phyloP scores from a whole-genome alignment of 2,329 filamentous ascomycete species.

The Cordyceps cateniannulata region DNA sequence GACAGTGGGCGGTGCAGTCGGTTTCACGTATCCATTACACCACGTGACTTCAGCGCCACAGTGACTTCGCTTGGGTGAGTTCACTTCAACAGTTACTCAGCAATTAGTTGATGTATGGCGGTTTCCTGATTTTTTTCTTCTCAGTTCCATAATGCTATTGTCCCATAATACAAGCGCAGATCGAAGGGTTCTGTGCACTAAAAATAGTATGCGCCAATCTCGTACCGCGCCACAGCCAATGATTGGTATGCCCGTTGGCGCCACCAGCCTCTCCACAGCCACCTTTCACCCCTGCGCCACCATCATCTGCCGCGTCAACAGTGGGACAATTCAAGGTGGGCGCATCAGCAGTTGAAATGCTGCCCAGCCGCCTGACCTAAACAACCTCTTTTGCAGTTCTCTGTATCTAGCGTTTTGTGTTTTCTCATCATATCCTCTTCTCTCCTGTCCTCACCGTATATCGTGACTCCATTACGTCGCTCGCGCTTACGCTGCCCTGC shows the following conservation, averaged over 20 bases:
- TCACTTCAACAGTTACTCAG: background rate
- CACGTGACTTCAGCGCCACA: background rate
- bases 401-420: background rate
- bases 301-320: conserved; percentile 10
- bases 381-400: background rate
- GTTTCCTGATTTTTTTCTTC: background rate
- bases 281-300: background rate
- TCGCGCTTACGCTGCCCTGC: background rate
- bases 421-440: background rate
- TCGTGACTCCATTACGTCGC: background rate
- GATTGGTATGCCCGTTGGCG: background rate
- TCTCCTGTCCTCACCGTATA: background rate
- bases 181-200: background rate
- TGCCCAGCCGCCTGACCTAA: conserved; percentile 8
- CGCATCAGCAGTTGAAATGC: background rate
- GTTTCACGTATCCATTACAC: background rate
- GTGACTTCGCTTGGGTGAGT: background rate
- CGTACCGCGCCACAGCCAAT: background rate
- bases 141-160: background rate
- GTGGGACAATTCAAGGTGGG: background rate
- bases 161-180: conserved; percentile 11
- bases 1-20: background rate
- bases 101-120: background rate
- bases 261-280: conserved; percentile 7
- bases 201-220: background rate